Base-by-base conservation (phyloP, 2,329 filamentous ascomycete species). In the Hypocreales sp. region DNA sequence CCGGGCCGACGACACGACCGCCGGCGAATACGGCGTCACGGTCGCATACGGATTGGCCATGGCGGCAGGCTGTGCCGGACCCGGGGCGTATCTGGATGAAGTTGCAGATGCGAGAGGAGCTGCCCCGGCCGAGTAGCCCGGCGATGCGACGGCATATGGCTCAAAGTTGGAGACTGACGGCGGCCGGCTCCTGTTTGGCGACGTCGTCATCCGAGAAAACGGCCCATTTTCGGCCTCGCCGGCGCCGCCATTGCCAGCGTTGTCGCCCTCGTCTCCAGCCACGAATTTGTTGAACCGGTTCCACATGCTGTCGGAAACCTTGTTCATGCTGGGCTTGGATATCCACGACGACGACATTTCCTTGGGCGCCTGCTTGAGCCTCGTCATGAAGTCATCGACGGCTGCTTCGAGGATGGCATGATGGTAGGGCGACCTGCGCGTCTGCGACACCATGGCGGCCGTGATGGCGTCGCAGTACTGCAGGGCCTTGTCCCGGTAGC, bases 251-350 rank as follows among this genome's bases (percentile, higher is more conserved):
- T 63, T 61, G 27, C 83, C 79, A 31, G 69, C 72, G 31, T 92
- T 83, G 32, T 92, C 84, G 28, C 70, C 71, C 29, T 95, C 87
- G 33, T 94, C 87, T 10, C 90, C 92, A 27, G 80, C 75, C 34
- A 98, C 84, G 45, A 98, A 98, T 44, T 84, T 94, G 55, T 86
- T 95, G 55, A 99, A 94, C 32, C 79, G 83, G 37, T 75, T 84
- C 68, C 83, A 86, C 47, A 95, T 72, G 19, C 79, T 83, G 34
- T 79, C 84, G 3, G 86, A 90, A 1, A 95, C 83, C 53, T 92
- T 93, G 51, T 92, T 86, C 69, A 95, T 92, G 50, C 74, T 94
- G 6, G 87, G 84, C 50, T 90, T 93, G 1, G 83, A 79, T 28
- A 98, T 90, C 82, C 87, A 93, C 3, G 84, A 87, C 13, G 72